Evolutionary conservation across 1,284 basidiomycete genomes (phyloP).

Genomic region (Cerioporus squamosus): DNA sequence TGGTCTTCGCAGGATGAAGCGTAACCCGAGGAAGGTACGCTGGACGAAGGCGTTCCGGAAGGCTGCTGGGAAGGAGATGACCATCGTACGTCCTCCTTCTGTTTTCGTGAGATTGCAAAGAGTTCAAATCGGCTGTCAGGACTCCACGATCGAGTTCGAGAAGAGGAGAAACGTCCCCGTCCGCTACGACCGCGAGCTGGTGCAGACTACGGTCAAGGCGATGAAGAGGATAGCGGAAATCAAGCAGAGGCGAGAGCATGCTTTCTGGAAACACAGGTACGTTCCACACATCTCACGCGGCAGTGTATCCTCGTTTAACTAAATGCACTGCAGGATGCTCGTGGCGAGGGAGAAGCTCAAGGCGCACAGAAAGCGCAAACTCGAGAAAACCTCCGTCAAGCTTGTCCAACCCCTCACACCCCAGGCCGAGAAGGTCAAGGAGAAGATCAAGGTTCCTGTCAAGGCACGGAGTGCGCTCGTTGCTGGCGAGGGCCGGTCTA

Average conservation of each 20-base stretch:
- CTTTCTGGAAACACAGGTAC: constrained; percentile 96
- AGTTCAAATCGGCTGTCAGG: constrained; percentile 51
- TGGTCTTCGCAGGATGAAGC: constrained; percentile 83
- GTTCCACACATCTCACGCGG: constrained; percentile 24
- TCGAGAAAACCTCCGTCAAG: constrained; percentile 66
- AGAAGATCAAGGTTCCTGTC: constrained; percentile 82
- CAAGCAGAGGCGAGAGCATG: constrained; percentile 87
- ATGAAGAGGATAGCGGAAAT: constrained; percentile 98
- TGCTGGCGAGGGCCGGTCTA: constrained; percentile 74
- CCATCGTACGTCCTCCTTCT: constrained; percentile 68
- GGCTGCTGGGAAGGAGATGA: constrained; percentile 99
- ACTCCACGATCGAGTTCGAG: constrained; percentile 99
- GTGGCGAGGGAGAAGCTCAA: constrained; percentile 74
- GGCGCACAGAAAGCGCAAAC: constrained; percentile 67
- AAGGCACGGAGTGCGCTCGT: constrained; percentile 77
- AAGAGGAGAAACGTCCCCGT: constrained; percentile 98
- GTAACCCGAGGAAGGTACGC: constrained; percentile 97
- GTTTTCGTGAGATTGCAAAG: neutral
- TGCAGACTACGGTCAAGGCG: constrained; percentile 94
- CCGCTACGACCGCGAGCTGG: constrained; percentile 94
- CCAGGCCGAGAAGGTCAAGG: constrained; percentile 57
- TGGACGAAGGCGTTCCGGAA: constrained; percentile 99
- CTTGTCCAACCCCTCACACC: constrained; percentile 71
- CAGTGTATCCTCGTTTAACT: neutral
- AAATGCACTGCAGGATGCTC: constrained; percentile 68